Evolutionary conservation across 768 basidiomycete species (phyloP).

Genomic region (Tephrocybe rancida): DNA sequence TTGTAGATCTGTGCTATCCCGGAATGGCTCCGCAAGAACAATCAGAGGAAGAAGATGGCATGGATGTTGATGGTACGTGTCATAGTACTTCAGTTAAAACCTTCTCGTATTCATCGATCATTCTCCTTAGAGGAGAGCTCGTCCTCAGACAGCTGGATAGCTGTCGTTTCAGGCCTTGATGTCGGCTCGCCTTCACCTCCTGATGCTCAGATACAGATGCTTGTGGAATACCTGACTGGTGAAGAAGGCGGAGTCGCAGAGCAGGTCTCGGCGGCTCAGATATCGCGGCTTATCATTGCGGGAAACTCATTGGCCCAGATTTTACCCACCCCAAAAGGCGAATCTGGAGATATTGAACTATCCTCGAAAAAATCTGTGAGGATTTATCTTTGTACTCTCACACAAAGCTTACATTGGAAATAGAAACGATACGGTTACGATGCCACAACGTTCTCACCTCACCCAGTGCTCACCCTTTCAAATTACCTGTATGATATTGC

Average conservation of each 20-base stretch:
- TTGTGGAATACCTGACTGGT: constrained; percentile 88
- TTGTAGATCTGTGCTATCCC: constrained; percentile 84
- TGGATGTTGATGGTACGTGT: constrained; percentile 73
- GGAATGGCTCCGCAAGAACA: constrained; percentile 73
- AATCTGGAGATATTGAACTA: constrained; percentile 31
- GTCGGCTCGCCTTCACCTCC: constrained; percentile 64
- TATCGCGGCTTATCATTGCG: constrained; percentile 85
- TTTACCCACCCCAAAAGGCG: constrained; percentile 30
- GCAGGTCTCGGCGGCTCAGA: constrained; percentile 63
- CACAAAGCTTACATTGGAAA: constrained; percentile 9
- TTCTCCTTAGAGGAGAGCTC: constrained; percentile 4
- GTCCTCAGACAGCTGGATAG: constrained; percentile 74
- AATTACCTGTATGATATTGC: constrained; percentile 75
- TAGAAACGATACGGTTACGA: constrained; percentile 74
- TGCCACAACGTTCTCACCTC: constrained; percentile 64
- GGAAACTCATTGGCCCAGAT: constrained; percentile 82
- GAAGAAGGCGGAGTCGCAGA: constrained; percentile 77
- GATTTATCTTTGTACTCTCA: constrained; percentile 2
- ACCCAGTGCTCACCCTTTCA: constrained; percentile 74
- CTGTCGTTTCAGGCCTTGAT: constrained; percentile 82
- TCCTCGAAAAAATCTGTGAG: constrained; percentile 60
- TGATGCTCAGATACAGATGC: constrained; percentile 79
- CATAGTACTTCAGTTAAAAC: constrained; percentile 1
- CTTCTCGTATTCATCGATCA: constrained; percentile 5
- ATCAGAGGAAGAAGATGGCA: constrained; percentile 39